phyloP scores from a whole-genome alignment of 768 basidiomycete species.

The Amanita thiersii region DNA sequence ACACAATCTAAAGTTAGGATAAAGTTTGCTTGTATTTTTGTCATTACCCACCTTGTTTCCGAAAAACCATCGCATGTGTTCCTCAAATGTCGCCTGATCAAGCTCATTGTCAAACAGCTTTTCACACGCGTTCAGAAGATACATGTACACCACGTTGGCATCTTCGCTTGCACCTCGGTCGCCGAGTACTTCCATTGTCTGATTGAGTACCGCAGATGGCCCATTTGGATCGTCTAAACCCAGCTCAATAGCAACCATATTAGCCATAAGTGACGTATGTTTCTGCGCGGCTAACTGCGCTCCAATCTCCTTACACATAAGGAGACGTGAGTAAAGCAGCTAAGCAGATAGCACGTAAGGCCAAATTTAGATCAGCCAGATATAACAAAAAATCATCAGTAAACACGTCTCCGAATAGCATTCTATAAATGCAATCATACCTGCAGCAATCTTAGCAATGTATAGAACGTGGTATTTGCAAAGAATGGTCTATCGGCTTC shows the following conservation, averaged over 20 bases:
- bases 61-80: conserved; percentile 93
- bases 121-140: conserved; percentile 85
- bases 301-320: conserved; percentile 79
- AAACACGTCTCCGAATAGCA: background rate
- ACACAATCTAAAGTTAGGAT: conserved; percentile 11
- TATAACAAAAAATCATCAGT: background rate
- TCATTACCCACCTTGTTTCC: conserved; percentile 60
- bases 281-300: conserved; percentile 59
- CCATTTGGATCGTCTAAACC: conserved; percentile 84
- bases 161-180: conserved; percentile 36
- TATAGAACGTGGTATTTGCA: conserved; percentile 90
- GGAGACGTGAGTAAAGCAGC: conserved; percentile 84
- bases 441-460: conserved; percentile 82
- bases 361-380: conserved; percentile 8
- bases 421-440: conserved; percentile 28
- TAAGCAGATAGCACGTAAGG: conserved; percentile 23
- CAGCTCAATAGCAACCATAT: conserved; percentile 76
- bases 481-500: conserved; percentile 61
- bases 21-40: conserved; percentile 9
- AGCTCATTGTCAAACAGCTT: conserved; percentile 91
- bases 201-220: conserved; percentile 55
- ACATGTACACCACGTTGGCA: conserved; percentile 74
- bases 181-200: conserved; percentile 56
- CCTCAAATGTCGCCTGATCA: conserved; percentile 89
- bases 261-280: conserved; percentile 59